Conservation (phyloP, 2,329 filamentous ascomycete genomes). For the Fusarium brachygibbosum region DNA sequence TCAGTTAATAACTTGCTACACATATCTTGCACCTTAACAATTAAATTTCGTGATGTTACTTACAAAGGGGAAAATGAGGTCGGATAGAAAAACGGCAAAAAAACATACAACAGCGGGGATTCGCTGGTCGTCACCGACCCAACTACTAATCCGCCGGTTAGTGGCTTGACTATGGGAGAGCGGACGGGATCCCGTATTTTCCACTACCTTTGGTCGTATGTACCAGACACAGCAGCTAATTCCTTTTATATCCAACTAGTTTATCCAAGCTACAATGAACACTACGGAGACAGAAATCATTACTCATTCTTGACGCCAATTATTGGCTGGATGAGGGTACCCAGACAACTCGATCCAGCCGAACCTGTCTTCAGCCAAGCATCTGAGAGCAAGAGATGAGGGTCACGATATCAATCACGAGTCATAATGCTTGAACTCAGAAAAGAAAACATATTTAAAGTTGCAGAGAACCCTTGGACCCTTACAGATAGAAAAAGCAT, state of each 20-base stretch:
- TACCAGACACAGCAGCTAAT: not conserved
- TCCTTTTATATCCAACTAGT: no score
- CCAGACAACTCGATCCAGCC: not conserved
- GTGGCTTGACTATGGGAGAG: slow-evolving; percentile 7
- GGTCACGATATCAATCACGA: not conserved
- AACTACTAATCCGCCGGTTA: slow-evolving; percentile 9
- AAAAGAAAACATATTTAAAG: not conserved
- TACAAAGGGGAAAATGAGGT: no score
- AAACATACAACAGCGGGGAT: slow-evolving; percentile 9
- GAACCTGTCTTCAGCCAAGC: not conserved
- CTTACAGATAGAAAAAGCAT: not conserved
- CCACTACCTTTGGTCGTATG: slow-evolving; percentile 9
- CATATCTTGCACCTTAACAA: no score
- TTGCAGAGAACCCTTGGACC: not conserved
- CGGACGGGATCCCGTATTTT: slow-evolving; percentile 10
- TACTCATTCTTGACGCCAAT: no score
- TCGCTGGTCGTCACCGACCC: slow-evolving; percentile 6
- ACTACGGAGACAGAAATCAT: no score
- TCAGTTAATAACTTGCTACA: no score
- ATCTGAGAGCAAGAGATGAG: not conserved
- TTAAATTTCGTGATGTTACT: no score
- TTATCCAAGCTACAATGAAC: no score
- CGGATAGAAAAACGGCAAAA: not conserved
- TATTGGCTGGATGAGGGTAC: no score
- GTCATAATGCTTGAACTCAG: not conserved